Evolutionary conservation across 257 asterid genomes (phyloP), one percentile per base, ranked within the genome.

Genomic region (Scutellaria galericulata): DNA sequence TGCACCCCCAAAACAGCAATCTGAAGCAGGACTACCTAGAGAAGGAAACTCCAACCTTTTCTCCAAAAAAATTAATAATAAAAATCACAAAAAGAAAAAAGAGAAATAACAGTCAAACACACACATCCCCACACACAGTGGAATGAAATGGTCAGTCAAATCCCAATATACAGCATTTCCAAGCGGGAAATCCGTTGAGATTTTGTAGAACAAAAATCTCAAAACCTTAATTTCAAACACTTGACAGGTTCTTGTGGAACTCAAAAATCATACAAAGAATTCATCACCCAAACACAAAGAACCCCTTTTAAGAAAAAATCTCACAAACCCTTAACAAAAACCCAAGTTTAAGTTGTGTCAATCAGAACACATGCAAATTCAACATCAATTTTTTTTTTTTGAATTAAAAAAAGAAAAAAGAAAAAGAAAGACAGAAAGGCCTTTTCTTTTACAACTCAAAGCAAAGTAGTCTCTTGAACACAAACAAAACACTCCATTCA

Each of bases 1-100:
- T 64, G 72, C 75, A 77, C 64, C 70, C 70, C 65, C 75, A 54
- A 67, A 75, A 52, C 40, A 35, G 58, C 35, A n/a, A 62, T 10
- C 67, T 51, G 41, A 53, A 77, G 27, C 72, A 41, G 70, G 60
- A 18, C 64, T 60, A 37, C 67, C 71, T 67, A 9, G 24, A 39
- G 50, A 62, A 24, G 69, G 71, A 70, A 69, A 22, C 59, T 67
- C 35, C 39, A 70, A 77, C 9, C 79, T 8, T 31, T 66, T 42
- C 60, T 39, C 54, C 79, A 54, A 27, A 40, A 5, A 9, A 31
- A 42, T 56, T 18, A 44, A 45, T 31, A 5, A 44, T 51, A 12
- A 66, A 18, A 53, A 14, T 39, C 31, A 20, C 31, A 5, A 31
- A 4, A 31, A 4, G 2, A 4, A 31, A 4, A 31, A 18, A 31